Percentiles rank a stretch among this genome's conserved stretches.
Conservation (phyloP, 1,284 basidiomycete species). For the Prillingera fragicola region DNA sequence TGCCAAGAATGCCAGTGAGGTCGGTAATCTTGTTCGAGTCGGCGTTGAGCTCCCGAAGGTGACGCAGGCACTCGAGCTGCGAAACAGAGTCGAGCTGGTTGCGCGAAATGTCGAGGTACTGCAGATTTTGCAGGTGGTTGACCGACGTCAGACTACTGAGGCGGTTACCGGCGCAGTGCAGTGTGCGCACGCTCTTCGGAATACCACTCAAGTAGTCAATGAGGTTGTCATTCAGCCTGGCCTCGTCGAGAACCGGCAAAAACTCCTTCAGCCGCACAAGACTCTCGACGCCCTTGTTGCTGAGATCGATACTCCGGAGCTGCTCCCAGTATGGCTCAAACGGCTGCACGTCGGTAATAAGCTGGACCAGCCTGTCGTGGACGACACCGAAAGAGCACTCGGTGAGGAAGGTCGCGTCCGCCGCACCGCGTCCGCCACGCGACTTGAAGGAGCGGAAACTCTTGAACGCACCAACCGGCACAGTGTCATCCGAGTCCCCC, state of each 20-base stretch:
- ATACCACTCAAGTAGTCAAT: slow-evolving; percentile 83
- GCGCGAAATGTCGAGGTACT: slow-evolving; percentile 81
- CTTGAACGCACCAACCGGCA: slow-evolving; percentile 15
- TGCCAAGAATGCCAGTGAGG: slow-evolving; percentile 69
- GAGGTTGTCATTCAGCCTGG: slow-evolving; percentile 72
- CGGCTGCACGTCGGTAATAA: slow-evolving; percentile 91
- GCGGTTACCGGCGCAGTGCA: slow-evolving; percentile 75
- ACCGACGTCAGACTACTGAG: slow-evolving; percentile 85
- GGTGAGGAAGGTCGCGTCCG: slow-evolving; percentile 73
- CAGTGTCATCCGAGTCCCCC: slow-evolving; percentile 9
- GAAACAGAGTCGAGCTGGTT: slow-evolving; percentile 82
- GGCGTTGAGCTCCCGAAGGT: slow-evolving; percentile 80
- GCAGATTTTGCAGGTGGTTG: slow-evolving; percentile 75
- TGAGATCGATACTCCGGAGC: slow-evolving; percentile 69
- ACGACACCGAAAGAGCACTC: slow-evolving; percentile 93
- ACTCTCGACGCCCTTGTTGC: slow-evolving; percentile 73
- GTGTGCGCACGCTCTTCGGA: slow-evolving; percentile 67
- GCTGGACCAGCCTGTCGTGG: slow-evolving; percentile 80
- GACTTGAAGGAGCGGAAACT: slow-evolving; percentile 23
- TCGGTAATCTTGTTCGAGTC: slow-evolving; percentile 74
- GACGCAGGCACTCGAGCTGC: slow-evolving; percentile 74
- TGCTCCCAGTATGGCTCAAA: slow-evolving; percentile 94
- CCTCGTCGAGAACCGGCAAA: slow-evolving; percentile 72
- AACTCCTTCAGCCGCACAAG: slow-evolving; percentile 91
- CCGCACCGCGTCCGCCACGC: slow-evolving; percentile 19